These are phyloP conservation scores for Botrytis byssoidea DNA, from an alignment of 2,329 filamentous ascomycete genomes.

Conservation along the genomic window DNA sequence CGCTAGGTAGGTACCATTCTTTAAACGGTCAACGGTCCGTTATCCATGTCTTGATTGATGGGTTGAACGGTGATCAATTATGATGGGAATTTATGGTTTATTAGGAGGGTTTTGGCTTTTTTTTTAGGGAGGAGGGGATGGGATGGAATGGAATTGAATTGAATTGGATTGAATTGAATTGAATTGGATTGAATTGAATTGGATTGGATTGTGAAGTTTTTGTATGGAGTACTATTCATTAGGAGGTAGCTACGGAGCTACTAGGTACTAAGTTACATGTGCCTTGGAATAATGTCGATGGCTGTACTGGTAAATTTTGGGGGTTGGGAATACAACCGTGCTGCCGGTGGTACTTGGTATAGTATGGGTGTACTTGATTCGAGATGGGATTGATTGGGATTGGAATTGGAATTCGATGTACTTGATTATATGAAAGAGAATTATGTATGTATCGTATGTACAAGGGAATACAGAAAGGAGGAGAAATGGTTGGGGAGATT, in stretches of 20 bases:
- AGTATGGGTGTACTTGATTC: not conserved
- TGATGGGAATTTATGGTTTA: not conserved
- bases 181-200: not conserved
- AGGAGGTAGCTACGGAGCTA: no score
- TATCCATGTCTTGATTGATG: not conserved
- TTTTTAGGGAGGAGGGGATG: not conserved
- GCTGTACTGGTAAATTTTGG: not conserved
- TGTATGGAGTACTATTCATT: no score
- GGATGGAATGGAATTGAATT: no score
- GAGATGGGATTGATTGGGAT: not conserved
- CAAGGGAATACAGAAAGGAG: not conserved
- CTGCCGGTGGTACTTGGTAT: no score
- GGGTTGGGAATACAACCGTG: constrained; percentile 5
- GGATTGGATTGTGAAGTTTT: no score
- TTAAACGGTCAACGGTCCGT: not conserved
- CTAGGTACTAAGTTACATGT: not conserved
- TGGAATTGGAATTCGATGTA: not conserved
- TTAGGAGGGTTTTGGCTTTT: not conserved
- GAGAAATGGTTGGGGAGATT: not conserved
- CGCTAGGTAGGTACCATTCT: not conserved
- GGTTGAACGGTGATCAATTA: not conserved
- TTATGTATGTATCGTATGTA: not conserved
- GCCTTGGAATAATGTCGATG: not conserved
- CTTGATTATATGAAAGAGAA: not conserved
- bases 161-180: not conserved